Evolutionary conservation across 768 basidiomycete species (phyloP), one percentile per base, ranked within the genome.

Genomic region (Rhizopogon salebrosus): DNA sequence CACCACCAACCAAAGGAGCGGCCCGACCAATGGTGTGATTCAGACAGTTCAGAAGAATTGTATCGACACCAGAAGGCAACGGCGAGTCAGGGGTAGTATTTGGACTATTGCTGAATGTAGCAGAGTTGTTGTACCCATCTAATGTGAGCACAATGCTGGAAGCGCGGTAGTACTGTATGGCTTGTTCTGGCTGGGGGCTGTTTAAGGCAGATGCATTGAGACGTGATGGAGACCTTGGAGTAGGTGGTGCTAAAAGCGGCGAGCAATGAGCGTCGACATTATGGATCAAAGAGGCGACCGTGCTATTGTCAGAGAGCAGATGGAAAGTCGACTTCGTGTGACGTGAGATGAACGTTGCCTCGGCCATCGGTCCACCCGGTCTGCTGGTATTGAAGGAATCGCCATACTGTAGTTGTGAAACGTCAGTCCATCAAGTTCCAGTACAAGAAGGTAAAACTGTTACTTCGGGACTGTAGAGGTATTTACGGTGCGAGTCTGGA

Each of bases 41-140:
- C 43, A 89, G 56, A 53, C 87, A 88, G 26, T 65, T 57, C 36
- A 87, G 59, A 9, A 87, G 68, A 1, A 62, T 70, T 27, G 49
- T 66, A 56, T 85, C 78, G n/a, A 84, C 70, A 39, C 69, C 70
- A 2, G 65, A 63, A 1, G 84, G 85, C 1, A 89, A 68, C 0
- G 83, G 74, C 0, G 77, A 70, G 51, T 80, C 72, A 0, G 77
- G 11, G 31, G 11, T 56, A 24, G 70, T 76, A 7, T 72, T 64
- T 20, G 79, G 70, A 23, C 54, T 58, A 1, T 63, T 57, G 36
- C 63, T 66, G 23, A 80, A 65, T 3, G 70, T 76, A 6, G 75
- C 80, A 0, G 82, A 81, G 55, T 87, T 78, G 59, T 87, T 86
- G 61, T 87, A 87, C 0, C 80, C 80, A 49, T 87, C 80, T 3